Conservation (phyloP, 306 rosid genomes). For the Rubus parviflorus region DNA sequence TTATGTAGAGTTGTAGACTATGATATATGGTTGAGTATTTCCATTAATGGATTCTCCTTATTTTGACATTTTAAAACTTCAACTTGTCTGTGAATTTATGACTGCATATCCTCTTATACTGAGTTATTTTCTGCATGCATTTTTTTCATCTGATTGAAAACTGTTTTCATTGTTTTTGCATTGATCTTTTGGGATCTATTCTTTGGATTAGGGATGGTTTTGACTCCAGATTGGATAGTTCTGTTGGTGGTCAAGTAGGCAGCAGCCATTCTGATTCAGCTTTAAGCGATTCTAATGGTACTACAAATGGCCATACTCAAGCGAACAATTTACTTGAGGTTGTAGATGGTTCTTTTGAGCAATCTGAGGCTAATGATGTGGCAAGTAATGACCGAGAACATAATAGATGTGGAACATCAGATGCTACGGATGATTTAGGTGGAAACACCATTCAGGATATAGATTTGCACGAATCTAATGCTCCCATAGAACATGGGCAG, state of each 20-base stretch:
- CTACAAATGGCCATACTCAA: conserved; percentile 41
- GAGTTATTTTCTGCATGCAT: neutral
- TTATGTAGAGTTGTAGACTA: neutral
- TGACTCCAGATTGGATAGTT: conserved; percentile 57
- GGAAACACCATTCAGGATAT: conserved; percentile 39
- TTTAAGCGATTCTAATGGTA: conserved; percentile 37
- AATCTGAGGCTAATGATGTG: conserved; percentile 34
- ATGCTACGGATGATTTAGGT: conserved; percentile 35
- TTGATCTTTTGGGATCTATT: conserved; percentile 19
- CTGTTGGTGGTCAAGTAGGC: conserved; percentile 54
- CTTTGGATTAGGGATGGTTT: conserved; percentile 75
- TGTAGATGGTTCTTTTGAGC: conserved; percentile 41
- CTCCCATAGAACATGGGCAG: conserved; percentile 39
- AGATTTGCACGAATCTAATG: conserved; percentile 33
- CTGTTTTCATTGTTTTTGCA: neutral
- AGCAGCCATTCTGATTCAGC: conserved; percentile 52
- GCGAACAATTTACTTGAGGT: conserved; percentile 45
- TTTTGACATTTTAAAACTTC: neutral
- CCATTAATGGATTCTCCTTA: neutral
- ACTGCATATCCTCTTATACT: neutral
- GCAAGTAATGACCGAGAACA: conserved; percentile 35
- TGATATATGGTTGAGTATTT: neutral
- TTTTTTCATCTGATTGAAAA: neutral
- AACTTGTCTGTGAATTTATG: neutral
- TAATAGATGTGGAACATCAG: conserved; percentile 32